Conservation (phyloP, 129 eudicot genomes). For the Tagetes erecta region DNA sequence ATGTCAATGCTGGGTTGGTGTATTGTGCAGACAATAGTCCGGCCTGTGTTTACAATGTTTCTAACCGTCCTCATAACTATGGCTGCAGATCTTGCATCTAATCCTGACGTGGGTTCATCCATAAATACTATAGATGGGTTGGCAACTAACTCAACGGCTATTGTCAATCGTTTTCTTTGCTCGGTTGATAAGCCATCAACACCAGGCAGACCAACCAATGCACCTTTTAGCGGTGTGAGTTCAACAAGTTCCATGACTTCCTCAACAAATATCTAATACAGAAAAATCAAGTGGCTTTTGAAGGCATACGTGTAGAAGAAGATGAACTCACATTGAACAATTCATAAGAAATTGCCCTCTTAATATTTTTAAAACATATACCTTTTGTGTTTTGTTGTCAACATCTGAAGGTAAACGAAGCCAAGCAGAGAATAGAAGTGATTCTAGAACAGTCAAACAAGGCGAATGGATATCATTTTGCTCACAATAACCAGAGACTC, state of each 20-base stretch:
- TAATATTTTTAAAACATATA: conserved; percentile 19
- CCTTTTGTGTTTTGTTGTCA: conserved; percentile 84
- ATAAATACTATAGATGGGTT: conserved; percentile 95
- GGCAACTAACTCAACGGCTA: conserved; percentile 96
- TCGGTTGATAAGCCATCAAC: conserved; percentile 98
- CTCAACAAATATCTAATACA: conserved; percentile 82
- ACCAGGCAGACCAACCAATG: conserved; percentile 94
- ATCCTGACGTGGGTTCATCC: conserved; percentile 99
- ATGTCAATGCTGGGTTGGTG: conserved; percentile 99
- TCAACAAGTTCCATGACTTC: conserved; percentile 99
- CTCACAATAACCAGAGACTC: conserved; percentile 98
- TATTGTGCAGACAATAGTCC: conserved; percentile 95
- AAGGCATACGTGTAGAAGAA: conserved; percentile 13
- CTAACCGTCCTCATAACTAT: conserved; percentile 99
- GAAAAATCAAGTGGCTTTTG: conserved; percentile 3
- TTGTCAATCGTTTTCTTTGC: conserved; percentile 90
- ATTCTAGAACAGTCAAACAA: conserved; percentile 87
- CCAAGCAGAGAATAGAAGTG: conserved; percentile 96
- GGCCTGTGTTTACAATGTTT: conserved; percentile 89
- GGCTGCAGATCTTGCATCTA: conserved; percentile 98
- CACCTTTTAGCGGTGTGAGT: conserved; percentile 78
- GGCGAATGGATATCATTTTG: conserved; percentile 97
- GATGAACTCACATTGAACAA: not conserved
- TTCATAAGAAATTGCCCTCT: not conserved
- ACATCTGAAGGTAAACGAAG: conserved; percentile 86